Conservation (phyloP, 139 green algal species). For the Spirogloea muscicola region DNA sequence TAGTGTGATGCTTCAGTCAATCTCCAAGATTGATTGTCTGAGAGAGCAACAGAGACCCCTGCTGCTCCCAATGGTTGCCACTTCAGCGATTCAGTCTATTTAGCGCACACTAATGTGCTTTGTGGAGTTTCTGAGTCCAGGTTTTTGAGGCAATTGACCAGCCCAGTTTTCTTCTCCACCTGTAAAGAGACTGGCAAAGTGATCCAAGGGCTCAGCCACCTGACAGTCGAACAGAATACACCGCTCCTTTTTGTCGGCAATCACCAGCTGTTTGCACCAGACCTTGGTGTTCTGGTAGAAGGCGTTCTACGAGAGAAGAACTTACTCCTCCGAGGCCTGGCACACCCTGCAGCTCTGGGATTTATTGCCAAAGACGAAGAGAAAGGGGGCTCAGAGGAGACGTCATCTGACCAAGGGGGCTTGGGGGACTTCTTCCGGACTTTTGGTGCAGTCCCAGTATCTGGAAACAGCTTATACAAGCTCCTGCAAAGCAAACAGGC, state of each 20-base stretch:
- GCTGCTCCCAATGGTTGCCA: too few species aligned
- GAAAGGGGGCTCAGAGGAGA: too few species aligned
- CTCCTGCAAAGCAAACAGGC: constrained; percentile 71
- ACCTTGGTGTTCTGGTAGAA: constrained; percentile 74
- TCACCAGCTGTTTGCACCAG: constrained; percentile 76
- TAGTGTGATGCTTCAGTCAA: too few species aligned
- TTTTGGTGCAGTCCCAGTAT: constrained; percentile 88
- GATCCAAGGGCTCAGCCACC: constrained; percentile 16
- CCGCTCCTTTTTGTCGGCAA: constrained; percentile 80
- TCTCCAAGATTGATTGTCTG: too few species aligned
- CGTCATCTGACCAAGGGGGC: too few species aligned
- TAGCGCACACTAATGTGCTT: neutral
- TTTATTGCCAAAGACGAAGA: too few species aligned
- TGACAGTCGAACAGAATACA: constrained; percentile 2
- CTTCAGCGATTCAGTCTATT: too few species aligned
- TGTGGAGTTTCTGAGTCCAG: constrained; percentile 6
- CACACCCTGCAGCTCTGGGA: constrained; percentile 63
- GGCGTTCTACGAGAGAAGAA: constrained; percentile 64
- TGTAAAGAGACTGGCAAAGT: constrained; percentile 33
- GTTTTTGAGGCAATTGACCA: constrained; percentile 49
- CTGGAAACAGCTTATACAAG: constrained; percentile 66
- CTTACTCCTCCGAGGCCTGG: constrained; percentile 72
- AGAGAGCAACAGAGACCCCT: too few species aligned
- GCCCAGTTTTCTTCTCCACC: constrained; percentile 79
- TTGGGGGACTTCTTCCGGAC: constrained; percentile 60